These are phyloP conservation scores for Handroanthus guayacan DNA, from an alignment of 257 asterid genomes.

Conservation along the genomic window DNA sequence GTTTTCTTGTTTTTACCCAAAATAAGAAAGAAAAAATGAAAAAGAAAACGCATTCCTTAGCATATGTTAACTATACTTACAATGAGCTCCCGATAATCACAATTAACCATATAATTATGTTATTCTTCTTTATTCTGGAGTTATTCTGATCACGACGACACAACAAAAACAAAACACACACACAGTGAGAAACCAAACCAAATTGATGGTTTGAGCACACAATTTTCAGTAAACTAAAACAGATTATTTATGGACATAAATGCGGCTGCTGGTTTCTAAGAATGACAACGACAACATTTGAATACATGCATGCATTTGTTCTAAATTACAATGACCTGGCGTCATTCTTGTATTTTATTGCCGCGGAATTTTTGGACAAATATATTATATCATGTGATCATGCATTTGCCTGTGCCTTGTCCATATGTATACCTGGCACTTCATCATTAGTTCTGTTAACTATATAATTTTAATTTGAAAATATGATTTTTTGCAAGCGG, in stretches of 20 bases:
- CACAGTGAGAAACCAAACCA: neutral
- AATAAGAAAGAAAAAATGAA: too few relatives aligned
- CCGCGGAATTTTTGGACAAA: neutral
- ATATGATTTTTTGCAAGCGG: too few relatives aligned
- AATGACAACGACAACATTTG: neutral
- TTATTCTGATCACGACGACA: neutral
- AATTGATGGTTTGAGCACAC: constrained; percentile 32
- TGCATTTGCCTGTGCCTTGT: neutral
- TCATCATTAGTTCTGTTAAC: too few relatives aligned
- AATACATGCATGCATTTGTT: neutral
- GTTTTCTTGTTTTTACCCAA: too few relatives aligned
- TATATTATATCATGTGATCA: constrained; percentile 11
- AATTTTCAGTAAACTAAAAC: constrained; percentile 1
- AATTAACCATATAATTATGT: too few relatives aligned
- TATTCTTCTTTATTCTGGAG: too few relatives aligned
- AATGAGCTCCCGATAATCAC: neutral
- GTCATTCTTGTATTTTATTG: neutral
- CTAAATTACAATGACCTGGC: neutral
- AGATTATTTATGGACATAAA: neutral
- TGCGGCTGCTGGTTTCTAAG: neutral
- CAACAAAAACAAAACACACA: neutral
- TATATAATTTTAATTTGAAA: too few relatives aligned
- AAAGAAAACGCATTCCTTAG: too few relatives aligned
- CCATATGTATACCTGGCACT: neutral
- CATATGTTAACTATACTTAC: too few relatives aligned